These are phyloP conservation scores for Halenospora varia DNA, from an alignment of 495 filamentous ascomycete species.

Conservation along the genomic window DNA sequence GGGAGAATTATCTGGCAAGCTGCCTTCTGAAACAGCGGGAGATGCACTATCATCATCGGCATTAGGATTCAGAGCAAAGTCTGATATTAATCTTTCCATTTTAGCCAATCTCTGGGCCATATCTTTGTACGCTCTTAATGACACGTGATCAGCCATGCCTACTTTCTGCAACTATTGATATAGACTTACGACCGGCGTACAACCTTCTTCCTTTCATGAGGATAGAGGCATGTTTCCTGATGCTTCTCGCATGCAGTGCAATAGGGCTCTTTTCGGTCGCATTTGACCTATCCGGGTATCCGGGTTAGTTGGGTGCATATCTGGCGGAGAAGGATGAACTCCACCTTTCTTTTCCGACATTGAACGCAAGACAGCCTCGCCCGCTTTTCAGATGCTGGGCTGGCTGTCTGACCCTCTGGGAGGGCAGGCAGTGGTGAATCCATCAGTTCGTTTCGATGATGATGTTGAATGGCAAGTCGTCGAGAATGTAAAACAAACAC, in stretches of 20 bases:
- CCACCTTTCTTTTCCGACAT: constrained; percentile 6
- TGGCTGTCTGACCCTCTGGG: neutral
- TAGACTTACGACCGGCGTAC: constrained; percentile 4
- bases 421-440: neutral
- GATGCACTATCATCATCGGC: neutral
- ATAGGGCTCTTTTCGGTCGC: neutral
- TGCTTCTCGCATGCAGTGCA: neutral
- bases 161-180: neutral
- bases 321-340: neutral
- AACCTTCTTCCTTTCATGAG: neutral
- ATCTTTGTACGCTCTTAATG: neutral
- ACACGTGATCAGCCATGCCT: neutral
- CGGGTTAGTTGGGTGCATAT: neutral
- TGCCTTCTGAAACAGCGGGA: neutral
- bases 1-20: neutral
- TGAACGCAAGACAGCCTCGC: neutral
- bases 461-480: neutral
- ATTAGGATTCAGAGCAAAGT: neutral
- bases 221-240: neutral
- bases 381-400: neutral
- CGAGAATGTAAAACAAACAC: neutral
- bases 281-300: neutral
- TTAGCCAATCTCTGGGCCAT: constrained; percentile 2
- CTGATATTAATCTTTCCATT: constrained; percentile 5
- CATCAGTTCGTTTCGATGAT: neutral